phyloP scores from a whole-genome alignment of 2,329 filamentous ascomycete genomes.

The Epicoccum sorghinum region DNA sequence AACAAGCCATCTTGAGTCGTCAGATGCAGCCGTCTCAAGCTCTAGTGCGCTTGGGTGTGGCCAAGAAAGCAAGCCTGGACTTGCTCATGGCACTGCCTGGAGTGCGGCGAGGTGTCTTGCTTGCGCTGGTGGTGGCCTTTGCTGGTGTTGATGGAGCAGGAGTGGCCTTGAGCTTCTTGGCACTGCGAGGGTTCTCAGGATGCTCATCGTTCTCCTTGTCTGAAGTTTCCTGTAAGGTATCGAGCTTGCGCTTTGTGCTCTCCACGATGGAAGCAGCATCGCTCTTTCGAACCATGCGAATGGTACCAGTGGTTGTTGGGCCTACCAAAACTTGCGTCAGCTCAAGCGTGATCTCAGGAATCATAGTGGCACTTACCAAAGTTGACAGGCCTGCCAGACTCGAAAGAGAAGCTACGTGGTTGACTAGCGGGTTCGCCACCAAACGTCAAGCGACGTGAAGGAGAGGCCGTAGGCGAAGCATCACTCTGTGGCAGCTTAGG shows the following conservation, averaged over 20 bases:
- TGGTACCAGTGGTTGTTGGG: constrained; percentile 45
- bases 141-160: constrained; percentile 27
- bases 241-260: constrained; percentile 55
- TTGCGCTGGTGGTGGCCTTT: constrained; percentile 38
- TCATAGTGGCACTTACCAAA: constrained; percentile 38
- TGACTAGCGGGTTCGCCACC: constrained; percentile 35
- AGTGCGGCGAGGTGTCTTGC: constrained; percentile 40
- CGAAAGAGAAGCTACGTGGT: constrained; percentile 56
- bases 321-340: constrained; percentile 22
- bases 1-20: not conserved
- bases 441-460: constrained; percentile 45
- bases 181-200: constrained; percentile 36
- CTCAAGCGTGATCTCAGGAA: not conserved
- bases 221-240: constrained; percentile 42
- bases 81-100: constrained; percentile 43
- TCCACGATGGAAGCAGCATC: constrained; percentile 42
- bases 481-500: constrained; percentile 42
- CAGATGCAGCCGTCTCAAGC: constrained; percentile 16
- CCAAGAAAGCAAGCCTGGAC: constrained; percentile 46
- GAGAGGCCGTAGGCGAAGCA: constrained; percentile 32
- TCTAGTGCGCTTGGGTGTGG: constrained; percentile 47
- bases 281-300: constrained; percentile 54
- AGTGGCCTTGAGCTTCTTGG: constrained; percentile 42
- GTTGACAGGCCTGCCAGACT: constrained; percentile 52
- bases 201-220: constrained; percentile 54